Conservation (phyloP, 2,329 filamentous ascomycete genomes). For the Hypomyces perniciosus region DNA sequence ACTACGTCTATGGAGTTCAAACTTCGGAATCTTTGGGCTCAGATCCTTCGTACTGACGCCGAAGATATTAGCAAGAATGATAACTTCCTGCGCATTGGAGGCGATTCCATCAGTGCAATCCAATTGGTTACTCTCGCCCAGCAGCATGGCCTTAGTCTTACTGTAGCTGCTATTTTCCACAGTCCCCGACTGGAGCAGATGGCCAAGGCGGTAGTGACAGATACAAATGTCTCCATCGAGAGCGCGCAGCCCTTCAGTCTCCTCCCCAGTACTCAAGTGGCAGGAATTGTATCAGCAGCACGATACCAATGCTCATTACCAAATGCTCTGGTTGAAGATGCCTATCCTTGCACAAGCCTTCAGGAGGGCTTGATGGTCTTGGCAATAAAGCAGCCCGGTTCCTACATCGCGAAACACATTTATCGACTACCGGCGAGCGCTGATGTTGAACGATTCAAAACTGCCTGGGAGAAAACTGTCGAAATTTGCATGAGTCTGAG, state of each 20-base stretch:
- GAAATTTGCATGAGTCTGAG: constrained; percentile 14
- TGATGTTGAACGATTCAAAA: constrained; percentile 16
- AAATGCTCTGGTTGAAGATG: constrained; percentile 10
- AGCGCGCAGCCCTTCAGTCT: not conserved
- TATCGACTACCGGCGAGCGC: constrained; percentile 15
- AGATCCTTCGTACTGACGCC: constrained; percentile 1
- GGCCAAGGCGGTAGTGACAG: not conserved
- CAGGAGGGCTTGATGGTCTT: constrained; percentile 22
- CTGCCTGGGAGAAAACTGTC: constrained; percentile 14
- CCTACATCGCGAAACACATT: constrained; percentile 27
- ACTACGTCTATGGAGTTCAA: constrained; percentile 1
- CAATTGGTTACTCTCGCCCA: not conserved
- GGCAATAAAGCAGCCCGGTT: constrained; percentile 23
- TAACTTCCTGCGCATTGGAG: constrained; percentile 11
- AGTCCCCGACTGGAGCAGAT: not conserved
- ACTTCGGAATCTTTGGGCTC: constrained; percentile 6
- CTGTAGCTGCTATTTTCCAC: not conserved
- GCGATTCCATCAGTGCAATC: constrained; percentile 12
- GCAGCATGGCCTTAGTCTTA: not conserved
- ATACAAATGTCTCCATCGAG: not conserved
- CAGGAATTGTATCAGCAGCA: not conserved
- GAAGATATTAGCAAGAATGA: constrained; percentile 9
- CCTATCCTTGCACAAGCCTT: constrained; percentile 16
- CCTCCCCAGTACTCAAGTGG: not conserved
- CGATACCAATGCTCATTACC: not conserved